phyloP scores from a whole-genome alignment of 1,284 basidiomycete species.

The Apiotrichum mycotoxinovorans region DNA sequence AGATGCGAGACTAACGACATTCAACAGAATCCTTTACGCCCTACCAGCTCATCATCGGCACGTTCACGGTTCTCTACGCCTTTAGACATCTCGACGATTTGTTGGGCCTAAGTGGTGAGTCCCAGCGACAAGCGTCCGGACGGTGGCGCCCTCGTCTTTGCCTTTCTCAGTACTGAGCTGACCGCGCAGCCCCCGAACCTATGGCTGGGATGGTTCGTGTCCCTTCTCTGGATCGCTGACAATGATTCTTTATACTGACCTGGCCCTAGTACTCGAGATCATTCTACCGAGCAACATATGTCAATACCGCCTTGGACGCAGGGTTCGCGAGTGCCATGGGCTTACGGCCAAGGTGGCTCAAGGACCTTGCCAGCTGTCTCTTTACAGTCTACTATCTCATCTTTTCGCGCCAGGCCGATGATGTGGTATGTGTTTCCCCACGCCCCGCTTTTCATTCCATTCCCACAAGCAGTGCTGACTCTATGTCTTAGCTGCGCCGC shows the following conservation, averaged over 20 bases:
- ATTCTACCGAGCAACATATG: constrained; percentile 96
- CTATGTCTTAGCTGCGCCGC: constrained; percentile 69
- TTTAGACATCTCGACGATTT: constrained; percentile 82
- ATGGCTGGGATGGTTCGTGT: constrained; percentile 71
- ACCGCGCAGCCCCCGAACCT: constrained; percentile 77
- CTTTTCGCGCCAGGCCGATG: constrained; percentile 87
- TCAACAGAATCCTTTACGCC: constrained; percentile 76
- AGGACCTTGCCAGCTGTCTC: constrained; percentile 76
- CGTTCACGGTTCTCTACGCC: constrained; percentile 79
- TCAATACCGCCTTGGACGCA: constrained; percentile 88
- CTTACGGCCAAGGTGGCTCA: constrained; percentile 86
- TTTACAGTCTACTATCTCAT: constrained; percentile 91
- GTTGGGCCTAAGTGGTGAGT: constrained; percentile 73
- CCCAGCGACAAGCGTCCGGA: not conserved
- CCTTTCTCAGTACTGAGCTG: not conserved
- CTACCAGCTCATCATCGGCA: constrained; percentile 87
- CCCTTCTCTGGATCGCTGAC: not conserved
- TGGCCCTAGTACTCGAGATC: constrained; percentile 74
- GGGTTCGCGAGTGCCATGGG: constrained; percentile 94
- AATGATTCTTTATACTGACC: not conserved
- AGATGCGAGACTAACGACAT: not conserved
- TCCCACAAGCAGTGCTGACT: too few species aligned
- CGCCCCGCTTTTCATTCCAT: too few species aligned
- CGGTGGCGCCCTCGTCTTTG: too few species aligned
- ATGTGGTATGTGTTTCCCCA: constrained; percentile 65